Evolutionary conservation across 108 stramenopile species (phyloP).

Genomic region (Nitzschia inconspicua): DNA sequence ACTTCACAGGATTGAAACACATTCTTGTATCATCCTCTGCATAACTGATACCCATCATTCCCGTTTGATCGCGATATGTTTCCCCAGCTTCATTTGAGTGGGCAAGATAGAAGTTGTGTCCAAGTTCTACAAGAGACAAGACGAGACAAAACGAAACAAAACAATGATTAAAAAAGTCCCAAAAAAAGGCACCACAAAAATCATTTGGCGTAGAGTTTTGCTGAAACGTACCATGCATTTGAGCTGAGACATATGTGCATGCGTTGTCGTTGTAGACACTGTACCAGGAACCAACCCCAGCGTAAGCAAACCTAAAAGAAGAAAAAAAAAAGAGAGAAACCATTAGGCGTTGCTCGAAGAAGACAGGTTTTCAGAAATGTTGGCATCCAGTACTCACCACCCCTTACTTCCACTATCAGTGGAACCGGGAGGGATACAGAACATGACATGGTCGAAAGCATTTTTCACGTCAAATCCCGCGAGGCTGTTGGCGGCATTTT

Average conservation of each 20-base stretch:
- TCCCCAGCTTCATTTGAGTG: constrained; percentile 15
- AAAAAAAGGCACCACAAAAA: no score
- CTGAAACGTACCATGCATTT: constrained; percentile 2
- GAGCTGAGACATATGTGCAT: constrained; percentile 41
- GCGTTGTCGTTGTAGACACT: constrained; percentile 57
- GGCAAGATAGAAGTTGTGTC: constrained; percentile 19
- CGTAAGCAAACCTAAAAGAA: constrained; percentile 13
- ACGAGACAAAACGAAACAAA: no score
- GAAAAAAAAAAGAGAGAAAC: neutral
- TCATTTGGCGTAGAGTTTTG: no score
- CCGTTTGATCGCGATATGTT: constrained; percentile 19
- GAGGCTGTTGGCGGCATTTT: no score
- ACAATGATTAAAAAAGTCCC: no score
- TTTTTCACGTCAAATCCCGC: no score
- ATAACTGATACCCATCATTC: constrained; percentile 44
- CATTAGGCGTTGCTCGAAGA: neutral
- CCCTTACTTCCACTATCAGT: no score
- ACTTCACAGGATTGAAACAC: constrained; percentile 65
- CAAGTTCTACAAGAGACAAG: no score
- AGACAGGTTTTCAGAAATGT: no score
- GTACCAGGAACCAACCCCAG: constrained; percentile 41
- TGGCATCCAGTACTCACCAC: no score
- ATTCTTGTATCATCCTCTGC: constrained; percentile 33
- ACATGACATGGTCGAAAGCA: constrained; percentile 10
- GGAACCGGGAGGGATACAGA: constrained; percentile 9